Evolutionary conservation across 306 rosid genomes (phyloP), one percentile per base, ranked within the genome.

Genomic region (Parietaria judaica): DNA sequence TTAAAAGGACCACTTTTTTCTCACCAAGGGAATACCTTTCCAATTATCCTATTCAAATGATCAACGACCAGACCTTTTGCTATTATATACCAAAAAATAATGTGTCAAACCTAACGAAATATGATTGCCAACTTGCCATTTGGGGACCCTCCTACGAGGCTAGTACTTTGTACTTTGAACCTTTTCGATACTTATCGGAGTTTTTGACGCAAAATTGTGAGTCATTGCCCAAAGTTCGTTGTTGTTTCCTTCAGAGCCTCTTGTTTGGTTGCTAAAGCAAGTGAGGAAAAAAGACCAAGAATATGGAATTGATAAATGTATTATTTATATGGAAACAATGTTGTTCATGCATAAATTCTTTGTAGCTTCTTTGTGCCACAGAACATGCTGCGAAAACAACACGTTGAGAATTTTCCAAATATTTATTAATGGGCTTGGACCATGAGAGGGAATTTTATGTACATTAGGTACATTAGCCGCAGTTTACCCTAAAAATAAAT

Each of bases 1-100:
- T 23, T 9, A 5, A 17, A 56, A 64, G 59, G 56, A 66, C 54
- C 51, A 46, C 52, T 7, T 68, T 54, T 58, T 59, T 48, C 36
- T 15, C 51, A 10, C 5, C 57, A 62, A 54, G 8, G 4, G 8
- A 10, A 50, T 36, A 61, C 55, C 63, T 45, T 63, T 38, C 11
- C 5, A 43, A 48, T 52, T 11, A 37, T 38, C 52, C 53, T 49
- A 0, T 49, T 14, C 51, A 4, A 49, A 14, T 17, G 35, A 58
- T 50, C 58, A 49, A 15, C 45, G 15, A 41, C 56, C 60, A 59
- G 12, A 49, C 46, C 72, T 51, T 31, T 43, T 23, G 45, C 11
- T 16, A 17, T 60, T 60, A 37, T 41, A 15, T 16, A 14, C 13
- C 67, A 50, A 36, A 47, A 13, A 14, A 61, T 46, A 61, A 51